phyloP scores from a whole-genome alignment of 108 stramenopile species.

The Pelagomonas calceolata region DNA sequence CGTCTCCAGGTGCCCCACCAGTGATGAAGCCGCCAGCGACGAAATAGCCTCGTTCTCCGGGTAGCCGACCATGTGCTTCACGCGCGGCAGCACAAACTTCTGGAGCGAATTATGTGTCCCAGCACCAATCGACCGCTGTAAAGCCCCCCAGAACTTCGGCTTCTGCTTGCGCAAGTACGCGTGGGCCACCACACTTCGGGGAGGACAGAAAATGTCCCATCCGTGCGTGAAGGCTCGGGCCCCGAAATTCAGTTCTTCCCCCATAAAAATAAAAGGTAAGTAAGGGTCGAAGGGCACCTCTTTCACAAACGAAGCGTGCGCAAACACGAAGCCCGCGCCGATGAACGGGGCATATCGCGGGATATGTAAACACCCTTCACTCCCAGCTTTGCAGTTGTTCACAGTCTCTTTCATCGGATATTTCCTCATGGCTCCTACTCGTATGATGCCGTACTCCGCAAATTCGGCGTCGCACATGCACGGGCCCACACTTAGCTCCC shows the following conservation, averaged over 20 bases:
- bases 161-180: conserved; percentile 74
- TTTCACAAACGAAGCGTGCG: conserved; percentile 54
- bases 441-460: neutral
- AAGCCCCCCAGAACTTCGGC: conserved; percentile 96
- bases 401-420: neutral
- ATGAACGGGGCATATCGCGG: conserved; percentile 49
- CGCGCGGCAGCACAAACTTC: conserved; percentile 46
- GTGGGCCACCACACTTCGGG: conserved; percentile 71
- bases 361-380: neutral
- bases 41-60: conserved; percentile 5
- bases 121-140: conserved; percentile 54
- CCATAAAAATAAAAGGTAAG: conserved; percentile 94
- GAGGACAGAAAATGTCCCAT: conserved; percentile 90
- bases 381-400: too few relatives aligned
- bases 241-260: conserved; percentile 83
- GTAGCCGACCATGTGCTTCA: conserved; percentile 64
- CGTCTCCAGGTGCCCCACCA: neutral
- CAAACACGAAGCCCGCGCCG: conserved; percentile 90
- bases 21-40: neutral
- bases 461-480: neutral
- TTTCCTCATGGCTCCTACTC: neutral
- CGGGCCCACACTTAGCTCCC: neutral
- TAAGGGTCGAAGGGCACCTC: conserved; percentile 96
- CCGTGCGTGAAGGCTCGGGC: conserved; percentile 83
- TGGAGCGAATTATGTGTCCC: conserved; percentile 52